Evolutionary conservation across 2,329 filamentous ascomycete genomes (phyloP).

Genomic region (Neonectria ditissima): DNA sequence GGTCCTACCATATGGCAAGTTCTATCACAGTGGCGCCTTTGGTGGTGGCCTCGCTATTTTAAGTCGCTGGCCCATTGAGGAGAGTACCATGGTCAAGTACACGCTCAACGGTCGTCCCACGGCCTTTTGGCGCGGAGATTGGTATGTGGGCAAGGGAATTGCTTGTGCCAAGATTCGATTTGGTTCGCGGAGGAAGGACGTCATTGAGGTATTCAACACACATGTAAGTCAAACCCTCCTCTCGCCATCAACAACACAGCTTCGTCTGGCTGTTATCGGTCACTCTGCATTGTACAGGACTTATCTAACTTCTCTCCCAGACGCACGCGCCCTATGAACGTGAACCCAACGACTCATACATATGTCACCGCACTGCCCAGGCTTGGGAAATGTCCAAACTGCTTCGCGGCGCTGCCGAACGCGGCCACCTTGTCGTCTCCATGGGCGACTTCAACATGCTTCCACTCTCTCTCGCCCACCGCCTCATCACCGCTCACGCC

Average conservation of each 20-base stretch:
- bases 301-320: constrained; percentile 44
- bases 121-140: constrained; percentile 94
- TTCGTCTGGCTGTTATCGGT: background rate
- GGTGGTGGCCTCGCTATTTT: constrained; percentile 90
- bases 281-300: background rate
- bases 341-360: constrained; percentile 84
- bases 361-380: constrained; percentile 90
- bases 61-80: constrained; percentile 91
- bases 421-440: constrained; percentile 85
- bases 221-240: constrained; percentile 66
- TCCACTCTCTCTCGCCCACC: constrained; percentile 86
- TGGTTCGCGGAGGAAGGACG: constrained; percentile 71
- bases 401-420: constrained; percentile 82
- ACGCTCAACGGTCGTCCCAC: constrained; percentile 94
- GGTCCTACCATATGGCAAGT: constrained; percentile 90
- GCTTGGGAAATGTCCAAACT: constrained; percentile 95
- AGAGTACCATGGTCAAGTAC: constrained; percentile 87
- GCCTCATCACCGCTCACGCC: constrained; percentile 81
- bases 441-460: constrained; percentile 98
- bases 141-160: constrained; percentile 96
- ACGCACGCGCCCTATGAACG: constrained; percentile 88
- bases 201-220: constrained; percentile 92
- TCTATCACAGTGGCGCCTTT: constrained; percentile 90
- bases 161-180: constrained; percentile 84
- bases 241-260: constrained; percentile 5